Evolutionary conservation across 495 filamentous ascomycete genomes (phyloP).

Genomic region (Aspergillus panamensis): DNA sequence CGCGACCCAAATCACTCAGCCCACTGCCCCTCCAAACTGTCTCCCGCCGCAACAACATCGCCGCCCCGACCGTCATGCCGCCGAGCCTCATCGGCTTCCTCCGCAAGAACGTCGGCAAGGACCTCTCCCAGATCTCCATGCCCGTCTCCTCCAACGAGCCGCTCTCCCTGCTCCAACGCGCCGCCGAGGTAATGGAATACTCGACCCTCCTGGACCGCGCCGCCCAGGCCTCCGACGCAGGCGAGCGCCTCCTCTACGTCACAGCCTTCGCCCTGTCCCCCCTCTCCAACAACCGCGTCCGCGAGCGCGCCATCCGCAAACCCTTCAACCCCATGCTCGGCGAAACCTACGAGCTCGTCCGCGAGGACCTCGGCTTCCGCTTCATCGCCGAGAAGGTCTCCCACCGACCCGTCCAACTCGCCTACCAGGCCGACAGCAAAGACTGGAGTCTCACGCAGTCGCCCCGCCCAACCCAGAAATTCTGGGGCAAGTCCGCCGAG

Average conservation of each 20-base stretch:
- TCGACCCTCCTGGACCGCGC: constrained; percentile 77
- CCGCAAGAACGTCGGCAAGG: constrained; percentile 97
- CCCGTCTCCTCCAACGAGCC: constrained; percentile 96
- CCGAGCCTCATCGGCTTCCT: constrained; percentile 91
- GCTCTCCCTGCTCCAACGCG: constrained; percentile 78
- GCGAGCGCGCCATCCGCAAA: constrained; percentile 91
- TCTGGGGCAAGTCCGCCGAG: constrained; percentile 97
- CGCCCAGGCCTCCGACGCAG: constrained; percentile 49
- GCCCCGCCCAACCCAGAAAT: constrained; percentile 87
- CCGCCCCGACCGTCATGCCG: constrained; percentile 67
- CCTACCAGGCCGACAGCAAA: constrained; percentile 83
- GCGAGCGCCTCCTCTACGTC: constrained; percentile 75
- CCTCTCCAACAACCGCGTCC: constrained; percentile 73
- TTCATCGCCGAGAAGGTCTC: constrained; percentile 90
- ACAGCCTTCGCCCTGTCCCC: constrained; percentile 86
- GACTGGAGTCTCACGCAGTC: constrained; percentile 83
- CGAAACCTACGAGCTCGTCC: constrained; percentile 90
- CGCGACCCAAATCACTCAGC: constrained; percentile 65
- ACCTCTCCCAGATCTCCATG: constrained; percentile 94
- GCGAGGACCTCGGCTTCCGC: constrained; percentile 84
- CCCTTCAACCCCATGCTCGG: constrained; percentile 98
- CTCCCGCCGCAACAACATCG: constrained; percentile 65
- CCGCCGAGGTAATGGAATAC: constrained; percentile 88
- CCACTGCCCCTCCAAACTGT: constrained; percentile 72
- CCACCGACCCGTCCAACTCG: constrained; percentile 87